Conservation (phyloP, 208 protist species). For the Wallacemonas sp. region DNA sequence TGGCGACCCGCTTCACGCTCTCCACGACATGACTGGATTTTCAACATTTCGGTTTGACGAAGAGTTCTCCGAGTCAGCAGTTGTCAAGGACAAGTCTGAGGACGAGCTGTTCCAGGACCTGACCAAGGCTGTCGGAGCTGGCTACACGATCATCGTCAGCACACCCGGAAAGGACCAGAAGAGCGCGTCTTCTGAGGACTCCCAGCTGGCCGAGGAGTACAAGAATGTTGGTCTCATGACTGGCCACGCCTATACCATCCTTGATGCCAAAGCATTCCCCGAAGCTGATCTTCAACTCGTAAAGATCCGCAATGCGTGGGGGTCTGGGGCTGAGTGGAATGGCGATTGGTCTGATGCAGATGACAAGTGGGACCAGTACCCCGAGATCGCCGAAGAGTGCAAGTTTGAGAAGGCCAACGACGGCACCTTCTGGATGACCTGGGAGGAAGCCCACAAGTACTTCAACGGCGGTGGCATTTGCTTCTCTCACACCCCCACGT, state of each 20-base stretch:
- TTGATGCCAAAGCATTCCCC: slow-evolving; percentile 62
- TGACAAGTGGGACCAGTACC: slow-evolving; percentile 73
- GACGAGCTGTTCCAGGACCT: slow-evolving; percentile 58
- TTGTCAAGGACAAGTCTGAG: slow-evolving; percentile 24
- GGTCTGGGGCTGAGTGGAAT: slow-evolving; percentile 61
- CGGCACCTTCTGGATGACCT: slow-evolving; percentile 86
- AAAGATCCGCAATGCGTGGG: slow-evolving; percentile 80
- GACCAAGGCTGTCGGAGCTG: slow-evolving; percentile 24
- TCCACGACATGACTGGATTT: slow-evolving; percentile 82
- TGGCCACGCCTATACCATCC: slow-evolving; percentile 70
- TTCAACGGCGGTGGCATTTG: slow-evolving; percentile 87
- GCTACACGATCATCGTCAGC: slow-evolving; percentile 74
- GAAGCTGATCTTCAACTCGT: slow-evolving; percentile 47
- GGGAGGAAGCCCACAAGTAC: slow-evolving; percentile 70
- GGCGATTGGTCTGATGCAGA: slow-evolving; percentile 74
- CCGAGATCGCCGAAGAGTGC: slow-evolving; percentile 66
- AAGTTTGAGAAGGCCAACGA: slow-evolving; percentile 54
- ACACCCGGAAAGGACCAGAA: slow-evolving; percentile 54
- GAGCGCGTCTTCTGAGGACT: not conserved
- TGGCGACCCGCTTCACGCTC: slow-evolving; percentile 82
- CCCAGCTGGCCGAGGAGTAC: slow-evolving; percentile 36
- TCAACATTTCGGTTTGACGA: slow-evolving; percentile 70
- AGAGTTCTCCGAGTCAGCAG: slow-evolving; percentile 19
- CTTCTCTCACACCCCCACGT: slow-evolving; percentile 55
- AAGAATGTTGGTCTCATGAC: slow-evolving; percentile 54